Evolutionary conservation across 108 stramenopile genomes (phyloP).

Genomic region (Fragilariopsis cylindrus): DNA sequence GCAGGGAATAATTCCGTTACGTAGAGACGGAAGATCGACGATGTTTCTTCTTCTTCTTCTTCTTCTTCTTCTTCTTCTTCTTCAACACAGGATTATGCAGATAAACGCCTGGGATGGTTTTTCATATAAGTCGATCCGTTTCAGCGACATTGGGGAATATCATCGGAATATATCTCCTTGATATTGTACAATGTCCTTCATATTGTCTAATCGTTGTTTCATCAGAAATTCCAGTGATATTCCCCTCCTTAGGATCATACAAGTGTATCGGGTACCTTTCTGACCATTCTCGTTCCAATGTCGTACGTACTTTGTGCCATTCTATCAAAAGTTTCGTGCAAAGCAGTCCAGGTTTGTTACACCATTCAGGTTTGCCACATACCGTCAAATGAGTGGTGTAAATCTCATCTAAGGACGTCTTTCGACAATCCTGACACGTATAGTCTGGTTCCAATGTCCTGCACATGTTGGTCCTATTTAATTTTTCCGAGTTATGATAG

Average conservation of each 20-base stretch:
- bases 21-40: too few species aligned
- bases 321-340: conserved; percentile 25
- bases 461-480: conserved; percentile 26
- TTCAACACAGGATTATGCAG: too few species aligned
- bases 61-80: too few species aligned
- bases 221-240: not conserved
- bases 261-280: conserved; percentile 2
- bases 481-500: conserved; percentile 9
- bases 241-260: not conserved
- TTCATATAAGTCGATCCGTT: not conserved
- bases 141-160: not conserved
- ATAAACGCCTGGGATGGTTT: not conserved
- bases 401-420: conserved; percentile 46
- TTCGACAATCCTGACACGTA: conserved; percentile 75
- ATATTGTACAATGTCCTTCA: conserved; percentile 13
- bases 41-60: too few species aligned
- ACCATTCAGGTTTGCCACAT: conserved; percentile 84
- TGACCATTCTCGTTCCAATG: conserved; percentile 24
- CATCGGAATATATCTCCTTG: conserved; percentile 14
- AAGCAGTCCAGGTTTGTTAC: conserved; percentile 14
- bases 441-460: conserved; percentile 38
- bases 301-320: conserved; percentile 25
- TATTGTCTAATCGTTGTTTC: not conserved
- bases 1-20: too few species aligned
- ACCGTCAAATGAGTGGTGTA: conserved; percentile 77